Evolutionary conservation across 768 basidiomycete genomes (phyloP).

Genomic region (Boletus tomentosulus): DNA sequence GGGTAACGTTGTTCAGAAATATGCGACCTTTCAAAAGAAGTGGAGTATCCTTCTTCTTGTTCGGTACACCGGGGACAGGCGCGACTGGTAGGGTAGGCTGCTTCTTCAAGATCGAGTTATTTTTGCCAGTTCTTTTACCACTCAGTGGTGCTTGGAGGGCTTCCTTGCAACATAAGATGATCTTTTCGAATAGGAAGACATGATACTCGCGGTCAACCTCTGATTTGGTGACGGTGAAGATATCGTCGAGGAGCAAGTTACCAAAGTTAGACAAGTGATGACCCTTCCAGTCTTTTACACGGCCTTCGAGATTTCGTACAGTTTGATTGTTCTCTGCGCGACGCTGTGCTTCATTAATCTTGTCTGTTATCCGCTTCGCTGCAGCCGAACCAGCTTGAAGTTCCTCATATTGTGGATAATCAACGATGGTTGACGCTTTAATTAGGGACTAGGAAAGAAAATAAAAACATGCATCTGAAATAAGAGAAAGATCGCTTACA

Average conservation of each 20-base stretch:
- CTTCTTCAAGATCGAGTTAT: slow-evolving; percentile 86
- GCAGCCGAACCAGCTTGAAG: slow-evolving; percentile 80
- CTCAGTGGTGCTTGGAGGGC: slow-evolving; percentile 54
- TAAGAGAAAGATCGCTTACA: slow-evolving; percentile 43
- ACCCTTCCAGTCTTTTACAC: slow-evolving; percentile 99
- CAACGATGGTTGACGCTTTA: slow-evolving; percentile 59
- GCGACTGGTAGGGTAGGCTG: slow-evolving; percentile 47
- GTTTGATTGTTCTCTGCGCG: slow-evolving; percentile 89
- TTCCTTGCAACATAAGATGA: slow-evolving; percentile 98
- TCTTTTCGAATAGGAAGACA: slow-evolving; percentile 98
- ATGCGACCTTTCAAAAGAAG: slow-evolving; percentile 94
- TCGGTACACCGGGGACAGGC: slow-evolving; percentile 49
- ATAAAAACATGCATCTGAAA: slow-evolving; percentile 10
- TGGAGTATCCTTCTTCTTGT: slow-evolving; percentile 72
- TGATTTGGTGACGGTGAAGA: slow-evolving; percentile 93
- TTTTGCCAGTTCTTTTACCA: slow-evolving; percentile 73
- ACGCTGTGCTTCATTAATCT: slow-evolving; percentile 93
- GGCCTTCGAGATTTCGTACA: slow-evolving; percentile 75
- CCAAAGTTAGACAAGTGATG: slow-evolving; percentile 95
- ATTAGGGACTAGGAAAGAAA: slow-evolving; percentile 54
- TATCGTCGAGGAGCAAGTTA: slow-evolving; percentile 88
- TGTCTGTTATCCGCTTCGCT: slow-evolving; percentile 89
- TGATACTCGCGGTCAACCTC: slow-evolving; percentile 97
- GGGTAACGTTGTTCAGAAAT: slow-evolving; percentile 93
- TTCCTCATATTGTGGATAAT: slow-evolving; percentile 74